These are phyloP conservation scores for Hypoxylon sp. DNA, from an alignment of 2,329 filamentous ascomycete species.

Conservation along the genomic window DNA sequence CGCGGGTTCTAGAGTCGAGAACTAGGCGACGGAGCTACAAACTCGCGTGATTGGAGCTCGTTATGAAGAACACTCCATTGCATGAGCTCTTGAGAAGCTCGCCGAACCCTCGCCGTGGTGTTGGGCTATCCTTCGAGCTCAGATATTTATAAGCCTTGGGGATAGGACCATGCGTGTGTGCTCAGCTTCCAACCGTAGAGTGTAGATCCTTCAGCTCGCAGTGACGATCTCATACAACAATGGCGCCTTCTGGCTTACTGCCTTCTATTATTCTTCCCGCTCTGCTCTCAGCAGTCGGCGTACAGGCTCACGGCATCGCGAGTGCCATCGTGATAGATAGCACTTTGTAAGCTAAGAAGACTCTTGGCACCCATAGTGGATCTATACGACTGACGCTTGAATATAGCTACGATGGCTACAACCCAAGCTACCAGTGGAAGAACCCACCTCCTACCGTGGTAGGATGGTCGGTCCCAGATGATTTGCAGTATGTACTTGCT, in stretches of 20 bases:
- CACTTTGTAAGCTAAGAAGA: slow-evolving; percentile 47
- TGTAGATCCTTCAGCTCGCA: slow-evolving; percentile 23
- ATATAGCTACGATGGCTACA: slow-evolving; percentile 50
- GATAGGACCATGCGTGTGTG: slow-evolving; percentile 5
- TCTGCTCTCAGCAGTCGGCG: slow-evolving; percentile 37
- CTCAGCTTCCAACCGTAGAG: slow-evolving; percentile 9
- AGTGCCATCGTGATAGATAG: slow-evolving; percentile 48
- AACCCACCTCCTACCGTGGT: slow-evolving; percentile 48
- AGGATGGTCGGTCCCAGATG: slow-evolving; percentile 51
- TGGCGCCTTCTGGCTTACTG: slow-evolving; percentile 22
- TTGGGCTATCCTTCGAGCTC: background rate
- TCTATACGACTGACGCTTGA: slow-evolving; percentile 17
- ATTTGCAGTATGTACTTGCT: slow-evolving; percentile 45
- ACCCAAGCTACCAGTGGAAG: slow-evolving; percentile 50
- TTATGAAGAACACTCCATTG: slow-evolving; percentile 32
- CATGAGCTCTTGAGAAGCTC: slow-evolving; percentile 24
- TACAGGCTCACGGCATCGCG: slow-evolving; percentile 48
- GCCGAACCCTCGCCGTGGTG: slow-evolving; percentile 5
- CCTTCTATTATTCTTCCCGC: slow-evolving; percentile 27
- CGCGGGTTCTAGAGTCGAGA: slow-evolving; percentile 17
- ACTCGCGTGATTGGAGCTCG: slow-evolving; percentile 13
- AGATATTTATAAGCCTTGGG: slow-evolving; percentile 27
- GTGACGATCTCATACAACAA: slow-evolving; percentile 20
- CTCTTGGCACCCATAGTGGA: background rate
- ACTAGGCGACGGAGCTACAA: slow-evolving; percentile 12